A percentile compares a stretch with the other conserved stretches of the same genome.
phyloP scores from a whole-genome alignment of 1,284 basidiomycete genomes.

The Neonothopanus nambi region DNA sequence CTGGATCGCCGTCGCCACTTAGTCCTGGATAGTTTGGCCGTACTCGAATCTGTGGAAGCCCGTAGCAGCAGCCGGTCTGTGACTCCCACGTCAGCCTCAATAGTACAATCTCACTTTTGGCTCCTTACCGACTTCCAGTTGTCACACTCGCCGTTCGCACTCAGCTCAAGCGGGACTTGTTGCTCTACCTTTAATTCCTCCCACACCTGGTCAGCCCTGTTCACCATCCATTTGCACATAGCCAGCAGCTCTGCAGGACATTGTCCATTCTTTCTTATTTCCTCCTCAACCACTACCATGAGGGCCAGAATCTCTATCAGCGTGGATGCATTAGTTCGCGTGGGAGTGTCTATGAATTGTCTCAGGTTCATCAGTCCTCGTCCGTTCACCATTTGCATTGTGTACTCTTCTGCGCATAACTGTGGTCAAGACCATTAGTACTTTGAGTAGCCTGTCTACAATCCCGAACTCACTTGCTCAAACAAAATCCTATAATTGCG shows the following conservation, averaged over 20 bases:
- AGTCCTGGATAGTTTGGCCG: slow-evolving; percentile 16
- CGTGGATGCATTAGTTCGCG: background rate
- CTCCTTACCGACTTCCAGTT: background rate
- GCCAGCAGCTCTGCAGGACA: background rate
- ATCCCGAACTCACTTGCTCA: too few species aligned
- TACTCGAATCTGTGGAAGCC: slow-evolving; percentile 24
- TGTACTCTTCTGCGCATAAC: background rate
- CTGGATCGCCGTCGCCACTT: background rate
- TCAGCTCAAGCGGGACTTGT: background rate
- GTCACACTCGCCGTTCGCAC: background rate
- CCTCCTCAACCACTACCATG: background rate
- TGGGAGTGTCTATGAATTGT: background rate
- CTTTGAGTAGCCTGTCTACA: too few species aligned
- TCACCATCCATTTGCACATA: background rate
- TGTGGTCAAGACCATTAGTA: too few species aligned
- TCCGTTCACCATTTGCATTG: slow-evolving; percentile 9
- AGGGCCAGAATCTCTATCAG: background rate
- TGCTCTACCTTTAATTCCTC: background rate
- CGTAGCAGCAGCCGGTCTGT: slow-evolving; percentile 29
- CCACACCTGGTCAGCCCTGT: background rate
- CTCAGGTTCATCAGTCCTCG: background rate
- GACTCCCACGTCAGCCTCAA: too few species aligned
- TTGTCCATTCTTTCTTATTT: background rate
- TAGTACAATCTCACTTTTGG: background rate
- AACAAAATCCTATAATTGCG: too few species aligned